Conservation (phyloP, 345 rosid species). For the Lumnitzera littorea region DNA sequence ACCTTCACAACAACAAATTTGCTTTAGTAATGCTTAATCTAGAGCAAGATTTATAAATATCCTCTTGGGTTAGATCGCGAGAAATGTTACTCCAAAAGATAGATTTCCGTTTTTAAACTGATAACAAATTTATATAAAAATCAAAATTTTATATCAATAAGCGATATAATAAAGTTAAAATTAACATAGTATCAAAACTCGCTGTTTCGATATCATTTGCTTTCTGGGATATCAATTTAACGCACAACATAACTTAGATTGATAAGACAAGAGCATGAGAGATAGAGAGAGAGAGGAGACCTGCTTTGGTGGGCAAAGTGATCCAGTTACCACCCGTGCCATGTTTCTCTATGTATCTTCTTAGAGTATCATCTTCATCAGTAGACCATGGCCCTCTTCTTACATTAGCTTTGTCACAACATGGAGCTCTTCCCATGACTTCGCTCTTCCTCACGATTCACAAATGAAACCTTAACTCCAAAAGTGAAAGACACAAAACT, state of each 20-base stretch:
- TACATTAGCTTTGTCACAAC: slow-evolving; percentile 35
- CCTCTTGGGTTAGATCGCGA: no score
- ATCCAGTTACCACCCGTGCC: slow-evolving; percentile 35
- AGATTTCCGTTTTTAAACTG: no score
- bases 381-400: slow-evolving; percentile 43
- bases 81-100: no score
- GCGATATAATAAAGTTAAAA: no score
- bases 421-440: slow-evolving; percentile 38
- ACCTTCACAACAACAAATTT: no score
- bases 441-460: background rate
- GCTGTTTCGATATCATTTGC: no score
- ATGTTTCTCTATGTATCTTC: slow-evolving; percentile 14
- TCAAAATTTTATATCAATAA: no score
- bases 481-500: background rate
- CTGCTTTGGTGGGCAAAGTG: slow-evolving; percentile 30
- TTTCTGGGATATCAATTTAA: no score
- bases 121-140: no score
- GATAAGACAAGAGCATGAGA: background rate
- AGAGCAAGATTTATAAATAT: no score
- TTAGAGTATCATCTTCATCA: slow-evolving; percentile 30
- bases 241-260: background rate
- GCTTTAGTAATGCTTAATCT: no score
- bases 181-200: no score
- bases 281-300: slow-evolving; percentile 1
- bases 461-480: background rate